Percentiles rank a stretch among this genome's conserved stretches.
Conservation (phyloP, 345 rosid genomes). For the Citropsis articulata region DNA sequence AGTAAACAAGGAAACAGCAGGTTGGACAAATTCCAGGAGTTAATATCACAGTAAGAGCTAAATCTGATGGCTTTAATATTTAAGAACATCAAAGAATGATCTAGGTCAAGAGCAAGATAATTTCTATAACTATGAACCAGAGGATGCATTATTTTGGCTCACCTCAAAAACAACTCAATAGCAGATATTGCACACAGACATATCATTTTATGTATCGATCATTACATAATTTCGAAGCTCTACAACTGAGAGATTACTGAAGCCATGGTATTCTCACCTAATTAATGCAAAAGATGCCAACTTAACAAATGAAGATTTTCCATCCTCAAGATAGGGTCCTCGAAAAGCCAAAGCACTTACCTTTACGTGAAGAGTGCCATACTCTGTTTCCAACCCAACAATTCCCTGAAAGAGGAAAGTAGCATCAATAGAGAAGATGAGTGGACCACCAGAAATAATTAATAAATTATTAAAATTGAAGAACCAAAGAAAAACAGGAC, state of each 20-base stretch:
- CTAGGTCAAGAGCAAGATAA: not conserved
- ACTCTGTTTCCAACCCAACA: slow-evolving; percentile 74
- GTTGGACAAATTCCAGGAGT: not conserved
- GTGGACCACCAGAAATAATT: not conserved
- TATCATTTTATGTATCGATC: not conserved
- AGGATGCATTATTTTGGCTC: not conserved
- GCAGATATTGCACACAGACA: not conserved
- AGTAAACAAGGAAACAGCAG: not conserved
- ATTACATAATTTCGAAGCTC: not conserved
- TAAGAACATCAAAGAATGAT: not conserved
- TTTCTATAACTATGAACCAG: not conserved
- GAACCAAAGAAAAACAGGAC: not conserved
- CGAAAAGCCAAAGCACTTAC: slow-evolving; percentile 38
- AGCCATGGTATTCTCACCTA: not conserved
- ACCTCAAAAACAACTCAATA: not conserved
- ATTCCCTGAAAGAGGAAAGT: slow-evolving; percentile 55
- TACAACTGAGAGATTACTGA: not conserved
- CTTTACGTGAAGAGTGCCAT: slow-evolving; percentile 76
- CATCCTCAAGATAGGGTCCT: not conserved
- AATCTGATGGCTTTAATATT: not conserved
- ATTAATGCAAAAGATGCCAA: not conserved
- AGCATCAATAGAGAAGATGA: not conserved
- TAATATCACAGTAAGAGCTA: not conserved
- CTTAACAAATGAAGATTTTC: not conserved
- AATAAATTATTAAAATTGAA: not conserved